Evolutionary conservation across 2,329 filamentous ascomycete species (phyloP).

Genomic region (Plectosphaerella cucumerina): DNA sequence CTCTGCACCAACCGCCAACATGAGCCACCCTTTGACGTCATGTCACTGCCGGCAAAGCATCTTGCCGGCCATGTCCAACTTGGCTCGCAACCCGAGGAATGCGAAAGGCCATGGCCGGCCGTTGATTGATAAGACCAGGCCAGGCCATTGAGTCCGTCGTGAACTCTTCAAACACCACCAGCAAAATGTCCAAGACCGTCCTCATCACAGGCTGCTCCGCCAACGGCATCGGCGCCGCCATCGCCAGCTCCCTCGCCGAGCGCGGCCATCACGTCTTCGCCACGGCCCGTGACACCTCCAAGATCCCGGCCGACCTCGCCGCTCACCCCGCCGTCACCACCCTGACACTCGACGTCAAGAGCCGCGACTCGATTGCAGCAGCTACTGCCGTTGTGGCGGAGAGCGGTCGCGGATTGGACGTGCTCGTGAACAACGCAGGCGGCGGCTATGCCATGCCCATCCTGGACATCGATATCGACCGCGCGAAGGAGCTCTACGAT

Average conservation of each 20-base stretch:
- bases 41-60: too few species aligned
- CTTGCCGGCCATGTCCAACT: too few species aligned
- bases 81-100: too few species aligned
- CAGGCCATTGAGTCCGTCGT: too few species aligned
- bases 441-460: constrained; percentile 21
- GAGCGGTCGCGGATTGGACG: constrained; percentile 15
- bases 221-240: constrained; percentile 21
- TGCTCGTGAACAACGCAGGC: constrained; percentile 27
- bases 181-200: constrained; percentile 8
- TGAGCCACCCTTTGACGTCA: too few species aligned
- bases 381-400: constrained; percentile 9
- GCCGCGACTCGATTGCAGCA: constrained; percentile 17
- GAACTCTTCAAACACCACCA: not conserved
- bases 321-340: constrained; percentile 17
- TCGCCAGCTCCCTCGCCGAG: constrained; percentile 15
- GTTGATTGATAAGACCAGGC: too few species aligned
- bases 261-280: constrained; percentile 26
- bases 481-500: constrained; percentile 20
- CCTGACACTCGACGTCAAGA: constrained; percentile 27
- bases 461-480: constrained; percentile 20
- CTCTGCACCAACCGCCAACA: too few species aligned
- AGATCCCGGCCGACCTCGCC: constrained; percentile 17
- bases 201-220: constrained; percentile 20
- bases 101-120: too few species aligned
- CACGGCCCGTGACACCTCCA: constrained; percentile 22